phyloP scores from a whole-genome alignment of 176 grass and related monocot genomes.

The Ensete ventricosum region DNA sequence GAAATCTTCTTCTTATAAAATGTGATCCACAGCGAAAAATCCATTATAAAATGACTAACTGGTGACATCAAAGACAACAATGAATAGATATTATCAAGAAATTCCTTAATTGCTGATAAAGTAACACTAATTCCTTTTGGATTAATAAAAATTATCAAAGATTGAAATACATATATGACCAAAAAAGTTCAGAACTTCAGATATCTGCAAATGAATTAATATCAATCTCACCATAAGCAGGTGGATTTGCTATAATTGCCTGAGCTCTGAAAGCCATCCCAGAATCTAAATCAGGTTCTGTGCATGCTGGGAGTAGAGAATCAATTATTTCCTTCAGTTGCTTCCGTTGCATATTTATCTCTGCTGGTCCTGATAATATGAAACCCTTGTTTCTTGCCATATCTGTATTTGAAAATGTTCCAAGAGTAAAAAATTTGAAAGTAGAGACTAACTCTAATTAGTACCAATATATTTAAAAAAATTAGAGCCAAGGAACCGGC shows the following conservation, averaged over 20 bases:
- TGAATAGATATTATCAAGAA: not conserved
- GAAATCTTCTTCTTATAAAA: no score
- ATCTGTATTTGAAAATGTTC: constrained; percentile 44
- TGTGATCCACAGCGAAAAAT: not conserved
- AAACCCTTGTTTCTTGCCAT: constrained; percentile 98
- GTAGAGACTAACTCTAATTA: not conserved
- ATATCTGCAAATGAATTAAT: not conserved
- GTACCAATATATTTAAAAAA: not conserved
- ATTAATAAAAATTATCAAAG: not conserved
- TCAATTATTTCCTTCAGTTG: constrained; percentile 95
- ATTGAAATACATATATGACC: not conserved
- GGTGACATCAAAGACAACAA: not conserved
- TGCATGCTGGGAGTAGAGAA: constrained; percentile 92
- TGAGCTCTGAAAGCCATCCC: constrained; percentile 72
- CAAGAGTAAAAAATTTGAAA: not conserved
- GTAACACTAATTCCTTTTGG: not conserved
- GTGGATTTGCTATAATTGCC: constrained; percentile 97
- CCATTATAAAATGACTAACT: not conserved
- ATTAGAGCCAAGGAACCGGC: no score
- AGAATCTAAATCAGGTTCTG: constrained; percentile 92
- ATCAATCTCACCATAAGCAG: constrained; percentile 63
- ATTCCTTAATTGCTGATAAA: not conserved
- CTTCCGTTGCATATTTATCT: constrained; percentile 85
- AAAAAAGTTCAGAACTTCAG: not conserved
- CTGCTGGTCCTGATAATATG: constrained; percentile 56